Conservation (phyloP, 2,329 filamentous ascomycete species). For the Onygena corvina region DNA sequence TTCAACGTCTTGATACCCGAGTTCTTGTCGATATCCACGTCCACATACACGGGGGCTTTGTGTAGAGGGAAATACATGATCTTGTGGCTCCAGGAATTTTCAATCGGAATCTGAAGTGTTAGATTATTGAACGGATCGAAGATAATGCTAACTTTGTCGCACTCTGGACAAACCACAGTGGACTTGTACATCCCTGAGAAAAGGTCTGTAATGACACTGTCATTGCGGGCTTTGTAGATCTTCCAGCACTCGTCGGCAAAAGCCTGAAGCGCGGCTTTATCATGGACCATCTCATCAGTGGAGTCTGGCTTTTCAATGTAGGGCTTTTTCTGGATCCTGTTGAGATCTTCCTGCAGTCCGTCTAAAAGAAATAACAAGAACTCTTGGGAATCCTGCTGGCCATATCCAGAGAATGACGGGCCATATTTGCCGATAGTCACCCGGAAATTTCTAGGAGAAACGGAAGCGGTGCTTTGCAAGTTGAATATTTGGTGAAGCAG, state of each 20-base stretch:
- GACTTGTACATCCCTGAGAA: slow-evolving; percentile 99
- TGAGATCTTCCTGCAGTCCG: slow-evolving; percentile 87
- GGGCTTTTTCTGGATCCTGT: slow-evolving; percentile 85
- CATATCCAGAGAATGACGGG: slow-evolving; percentile 81
- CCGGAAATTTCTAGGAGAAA: slow-evolving; percentile 74
- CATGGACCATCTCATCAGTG: slow-evolving; percentile 84
- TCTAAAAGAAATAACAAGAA: slow-evolving; percentile 92
- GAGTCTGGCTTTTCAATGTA: slow-evolving; percentile 97
- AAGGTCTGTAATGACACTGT: slow-evolving; percentile 87
- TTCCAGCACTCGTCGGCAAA: slow-evolving; percentile 84
- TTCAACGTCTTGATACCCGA: slow-evolving; percentile 45
- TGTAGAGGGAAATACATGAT: slow-evolving; percentile 69
- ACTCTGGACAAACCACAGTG: slow-evolving; percentile 80
- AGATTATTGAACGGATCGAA: slow-evolving; percentile 96
- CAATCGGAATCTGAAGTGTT: slow-evolving; percentile 77
- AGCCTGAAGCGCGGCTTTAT: slow-evolving; percentile 64
- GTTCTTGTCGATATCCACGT: slow-evolving; percentile 62
- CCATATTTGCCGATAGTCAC: slow-evolving; percentile 66
- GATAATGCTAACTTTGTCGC: slow-evolving; percentile 92
- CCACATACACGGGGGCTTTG: slow-evolving; percentile 56
- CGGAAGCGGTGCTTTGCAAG: slow-evolving; percentile 51
- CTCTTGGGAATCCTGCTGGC: slow-evolving; percentile 94
- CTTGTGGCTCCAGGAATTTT: slow-evolving; percentile 64
- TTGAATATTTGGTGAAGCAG: slow-evolving; percentile 70
- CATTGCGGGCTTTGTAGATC: slow-evolving; percentile 82